Base-by-base conservation (phyloP, 768 basidiomycete genomes). In the Russula griseocarnosa region DNA sequence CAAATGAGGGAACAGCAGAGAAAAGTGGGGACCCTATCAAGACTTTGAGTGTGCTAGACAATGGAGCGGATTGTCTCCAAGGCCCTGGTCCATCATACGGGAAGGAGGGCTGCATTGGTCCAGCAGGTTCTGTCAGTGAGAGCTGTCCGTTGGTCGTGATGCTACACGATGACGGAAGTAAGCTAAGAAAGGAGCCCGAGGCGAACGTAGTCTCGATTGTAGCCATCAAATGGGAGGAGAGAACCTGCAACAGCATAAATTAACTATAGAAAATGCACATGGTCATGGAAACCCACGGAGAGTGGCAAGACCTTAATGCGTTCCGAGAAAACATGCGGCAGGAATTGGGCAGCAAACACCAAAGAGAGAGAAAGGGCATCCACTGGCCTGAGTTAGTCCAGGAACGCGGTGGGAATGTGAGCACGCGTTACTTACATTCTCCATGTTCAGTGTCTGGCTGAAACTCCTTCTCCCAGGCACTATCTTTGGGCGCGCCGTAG, bases 391-490 rank as follows among this genome's bases (percentile, higher is more conserved):
- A 3, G 36, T 44, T 36, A 32, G 40, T 42, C 22, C 11, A 13
- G 26, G 55, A 28, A 36, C 7, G 26, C 7, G 24, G 0, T 42
- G 28, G n/a, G 36, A 47, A 46, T 14, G 52, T 22, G 46, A 46
- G 46, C 13, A 36, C 8, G 46, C n/a, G 18, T 26, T 40, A 63
- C 61, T 8, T 57, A 74, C 75, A 75, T 71, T 76, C 75, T 62
- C 67, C 76, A 70, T 75, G 79, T 67, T 81, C 79, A 7, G 78
- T 75, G 20, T 76, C 76, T n/a, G 82, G 80, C 61, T 79, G 79
- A 70, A 90, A 90, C 69, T 91, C 88, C 57, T 78, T 81, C 70
- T 86, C 84, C 89, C 89, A 90, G 18, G 77, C 77, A 53, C 72
- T 73, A 5, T 76, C 74, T 8, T 70, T 61, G 5, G 62, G 60